These are phyloP conservation scores for Podila minutissima DNA, from an alignment of 192 early-diverging fungal species.

Conservation along the genomic window DNA sequence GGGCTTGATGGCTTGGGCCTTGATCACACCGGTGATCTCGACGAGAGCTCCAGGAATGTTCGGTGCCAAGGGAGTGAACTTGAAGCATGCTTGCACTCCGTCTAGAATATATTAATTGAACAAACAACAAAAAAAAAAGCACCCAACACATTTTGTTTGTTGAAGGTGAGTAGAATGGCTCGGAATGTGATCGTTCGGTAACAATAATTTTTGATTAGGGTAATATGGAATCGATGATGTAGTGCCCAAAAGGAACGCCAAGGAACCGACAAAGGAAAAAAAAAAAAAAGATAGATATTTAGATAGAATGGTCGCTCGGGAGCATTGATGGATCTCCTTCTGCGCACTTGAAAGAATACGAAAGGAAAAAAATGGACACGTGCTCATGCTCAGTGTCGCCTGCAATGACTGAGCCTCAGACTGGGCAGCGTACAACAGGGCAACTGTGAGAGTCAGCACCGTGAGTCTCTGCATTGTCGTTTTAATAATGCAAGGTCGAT, in stretches of 20 bases:
- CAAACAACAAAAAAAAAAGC: not conserved
- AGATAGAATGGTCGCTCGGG: too few species aligned
- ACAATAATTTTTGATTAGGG: not conserved
- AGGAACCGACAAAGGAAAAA: too few species aligned
- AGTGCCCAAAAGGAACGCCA: too few species aligned
- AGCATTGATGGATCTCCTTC: too few species aligned
- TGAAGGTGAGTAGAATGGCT: too few species aligned
- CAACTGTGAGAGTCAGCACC: not conserved
- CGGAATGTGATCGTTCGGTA: not conserved
- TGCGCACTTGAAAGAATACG: not conserved
- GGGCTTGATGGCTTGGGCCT: not conserved
- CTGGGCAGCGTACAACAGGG: not conserved
- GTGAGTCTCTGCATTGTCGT: too few species aligned
- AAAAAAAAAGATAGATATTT: too few species aligned
- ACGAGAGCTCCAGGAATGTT: not conserved
- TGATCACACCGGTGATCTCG: not conserved
- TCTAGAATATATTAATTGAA: not conserved
- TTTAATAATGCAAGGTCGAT: too few species aligned
- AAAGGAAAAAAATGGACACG: not conserved
- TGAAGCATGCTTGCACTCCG: not conserved
- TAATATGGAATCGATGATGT: too few species aligned
- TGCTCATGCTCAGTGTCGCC: not conserved
- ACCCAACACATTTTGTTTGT: too few species aligned
- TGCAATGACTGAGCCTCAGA: not conserved
- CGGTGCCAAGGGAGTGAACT: not conserved